phyloP scores from a whole-genome alignment of 164 flowering plant genomes.

The Chloranthus sessilifolius region DNA sequence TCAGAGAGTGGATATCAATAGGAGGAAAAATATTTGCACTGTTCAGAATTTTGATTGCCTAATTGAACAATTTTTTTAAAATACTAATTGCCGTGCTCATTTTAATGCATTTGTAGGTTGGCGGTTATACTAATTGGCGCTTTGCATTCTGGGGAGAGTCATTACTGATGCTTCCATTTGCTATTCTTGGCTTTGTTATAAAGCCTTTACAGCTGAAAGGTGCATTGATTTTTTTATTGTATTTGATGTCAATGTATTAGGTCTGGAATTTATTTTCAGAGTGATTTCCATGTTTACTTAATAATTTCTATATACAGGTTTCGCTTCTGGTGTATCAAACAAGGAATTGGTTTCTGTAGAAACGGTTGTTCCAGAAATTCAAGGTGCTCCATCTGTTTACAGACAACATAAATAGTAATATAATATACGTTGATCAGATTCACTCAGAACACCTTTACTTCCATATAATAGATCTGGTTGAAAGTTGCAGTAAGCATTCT shows the following conservation, averaged over 20 bases:
- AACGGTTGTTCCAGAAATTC: conserved; percentile 12
- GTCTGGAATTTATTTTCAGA: too few relatives aligned
- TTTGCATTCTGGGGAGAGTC: conserved; percentile 71
- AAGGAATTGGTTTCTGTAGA: conserved; percentile 23
- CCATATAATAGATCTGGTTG: too few relatives aligned
- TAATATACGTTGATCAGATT: too few relatives aligned
- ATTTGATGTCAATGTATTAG: not conserved
- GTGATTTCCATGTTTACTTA: too few relatives aligned
- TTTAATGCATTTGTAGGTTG: conserved; percentile 41
- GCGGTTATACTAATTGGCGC: conserved; percentile 59
- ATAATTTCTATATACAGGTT: conserved; percentile 67
- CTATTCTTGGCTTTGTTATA: conserved; percentile 70
- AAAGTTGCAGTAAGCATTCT: too few relatives aligned
- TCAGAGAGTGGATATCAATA: too few relatives aligned
- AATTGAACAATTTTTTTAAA: too few relatives aligned
- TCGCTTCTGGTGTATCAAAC: conserved; percentile 38
- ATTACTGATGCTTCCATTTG: conserved; percentile 80
- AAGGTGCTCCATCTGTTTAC: conserved; percentile 29
- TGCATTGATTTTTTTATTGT: conserved; percentile 18
- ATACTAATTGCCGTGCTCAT: too few relatives aligned
- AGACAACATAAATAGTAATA: too few relatives aligned
- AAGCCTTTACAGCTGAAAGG: conserved; percentile 86
- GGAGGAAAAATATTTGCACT: too few relatives aligned
- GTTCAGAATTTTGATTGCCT: too few relatives aligned
- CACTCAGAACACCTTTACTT: too few relatives aligned